Conservation (phyloP, 768 basidiomycete species). For the Psilocybe subaeruginosa region DNA sequence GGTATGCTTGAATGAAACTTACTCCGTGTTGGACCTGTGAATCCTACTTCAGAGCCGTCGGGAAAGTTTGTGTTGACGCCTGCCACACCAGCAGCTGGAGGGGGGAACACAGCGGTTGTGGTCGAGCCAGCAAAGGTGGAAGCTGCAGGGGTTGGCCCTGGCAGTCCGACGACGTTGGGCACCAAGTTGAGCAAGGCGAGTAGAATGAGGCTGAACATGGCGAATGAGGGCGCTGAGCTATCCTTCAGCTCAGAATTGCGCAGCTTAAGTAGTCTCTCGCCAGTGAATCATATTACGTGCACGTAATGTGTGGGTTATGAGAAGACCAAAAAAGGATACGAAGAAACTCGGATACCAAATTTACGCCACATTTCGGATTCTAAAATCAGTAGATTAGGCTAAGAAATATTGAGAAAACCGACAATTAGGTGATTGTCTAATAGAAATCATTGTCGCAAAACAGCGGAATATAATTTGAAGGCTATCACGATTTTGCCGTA, state of each 20-base stretch:
- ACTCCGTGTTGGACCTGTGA: constrained; percentile 56
- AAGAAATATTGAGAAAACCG: too few relatives aligned
- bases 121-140: constrained; percentile 49
- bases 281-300: too few relatives aligned
- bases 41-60: constrained; percentile 42
- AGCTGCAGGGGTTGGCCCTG: constrained; percentile 6
- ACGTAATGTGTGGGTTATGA: too few relatives aligned
- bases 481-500: too few relatives aligned
- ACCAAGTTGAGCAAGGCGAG: not conserved
- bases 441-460: too few relatives aligned
- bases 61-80: constrained; percentile 44
- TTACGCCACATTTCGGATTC: too few relatives aligned
- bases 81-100: constrained; percentile 37
- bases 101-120: constrained; percentile 43
- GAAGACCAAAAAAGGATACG: too few relatives aligned
- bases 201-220: not conserved
- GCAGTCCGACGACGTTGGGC: not conserved
- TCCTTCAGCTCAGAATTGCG: not conserved
- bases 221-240: not conserved
- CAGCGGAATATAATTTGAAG: too few relatives aligned
- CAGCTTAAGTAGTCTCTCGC: not conserved
- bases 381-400: too few relatives aligned
- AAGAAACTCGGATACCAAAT: too few relatives aligned
- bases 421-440: too few relatives aligned
- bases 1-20: constrained; percentile 9